Base-by-base conservation (phyloP, 2,329 filamentous ascomycete species). In the Verruconis gallopava region DNA sequence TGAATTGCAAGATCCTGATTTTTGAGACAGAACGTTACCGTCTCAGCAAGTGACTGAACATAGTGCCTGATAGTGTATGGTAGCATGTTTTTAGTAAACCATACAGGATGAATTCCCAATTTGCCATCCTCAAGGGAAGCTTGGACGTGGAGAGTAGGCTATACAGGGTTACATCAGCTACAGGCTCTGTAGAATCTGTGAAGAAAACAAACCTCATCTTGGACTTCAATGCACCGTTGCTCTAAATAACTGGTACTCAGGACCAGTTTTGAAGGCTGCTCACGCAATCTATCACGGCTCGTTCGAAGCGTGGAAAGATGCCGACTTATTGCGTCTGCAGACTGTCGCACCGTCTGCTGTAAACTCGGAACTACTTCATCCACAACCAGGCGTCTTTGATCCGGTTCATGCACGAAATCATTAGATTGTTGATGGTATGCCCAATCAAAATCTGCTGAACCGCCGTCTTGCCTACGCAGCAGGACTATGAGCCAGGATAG, bases 401-500 rank as follows among this genome's bases (percentile, higher is more conserved):
- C 37, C 6, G 44, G 43, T 32, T 52, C 49, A 15, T 51, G 38
- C 34, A 43, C 44, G 22, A 25, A 32, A 6, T 14, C 45, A 42
- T 51, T 44, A 21, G 45, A n/a, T n/a, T n/a, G n/a, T n/a, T n/a
- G n/a, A n/a, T n/a, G 47, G 20, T 62, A 61, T 3, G 54, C 47
- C 65, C 65, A 69, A 3, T 66, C 60, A 46, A 52, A 68, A 12
- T 38, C 48, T 9, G 58, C 47, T 13, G 57, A 51, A 25, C 52
- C 53, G 13, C 60, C 61, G 47, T 69, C 66, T 6, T 54, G 54
- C 1, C 59, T 64, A 9, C 65, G 57, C 43, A 67, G 43, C 5
- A 69, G 59, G 4, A 65, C 58, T 11, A 68, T 53, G 12, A 67
- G 55, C 66, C 66, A 69, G 32, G 66, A 58, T 25, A 62, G 35